A percentile compares a stretch with the other conserved stretches of the same genome.
Evolutionary conservation across 2,329 filamentous ascomycete species (phyloP).

Genomic region (Aspergillus candidus): DNA sequence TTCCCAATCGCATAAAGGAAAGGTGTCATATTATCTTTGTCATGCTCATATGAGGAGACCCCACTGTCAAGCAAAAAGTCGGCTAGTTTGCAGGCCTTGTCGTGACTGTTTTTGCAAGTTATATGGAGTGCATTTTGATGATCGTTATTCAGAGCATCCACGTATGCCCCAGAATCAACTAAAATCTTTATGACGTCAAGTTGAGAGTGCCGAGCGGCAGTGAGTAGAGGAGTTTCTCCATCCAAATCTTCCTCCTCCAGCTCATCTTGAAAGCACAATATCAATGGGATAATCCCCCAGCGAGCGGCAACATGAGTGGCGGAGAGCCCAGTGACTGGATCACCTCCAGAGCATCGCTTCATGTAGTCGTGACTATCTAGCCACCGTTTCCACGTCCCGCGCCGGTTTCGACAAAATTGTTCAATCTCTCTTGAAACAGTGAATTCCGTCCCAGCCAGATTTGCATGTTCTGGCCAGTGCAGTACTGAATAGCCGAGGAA

Average conservation of each 20-base stretch:
- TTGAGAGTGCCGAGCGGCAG: constrained; percentile 3
- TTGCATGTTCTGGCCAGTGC: constrained; percentile 11
- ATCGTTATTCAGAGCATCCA: constrained; percentile 6
- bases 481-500: constrained; percentile 11
- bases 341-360: not conserved
- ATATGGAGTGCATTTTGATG: constrained; percentile 9
- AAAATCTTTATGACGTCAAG: constrained; percentile 6
- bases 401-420: constrained; percentile 1
- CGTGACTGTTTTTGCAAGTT: constrained; percentile 2
- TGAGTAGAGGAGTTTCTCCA: constrained; percentile 6
- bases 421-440: constrained; percentile 2
- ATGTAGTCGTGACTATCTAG: not conserved
- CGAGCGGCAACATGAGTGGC: constrained; percentile 11
- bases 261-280: not conserved
- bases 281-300: constrained; percentile 6
- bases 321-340: too few relatives aligned
- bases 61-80: constrained; percentile 7
- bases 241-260: constrained; percentile 4
- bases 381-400: constrained; percentile 1
- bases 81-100: constrained; percentile 2
- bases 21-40: constrained; percentile 13
- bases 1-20: constrained; percentile 11
- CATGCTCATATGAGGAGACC: constrained; percentile 6
- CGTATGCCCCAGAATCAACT: constrained; percentile 2
- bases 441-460: constrained; percentile 7